phyloP scores from a whole-genome alignment of 345 rosid genomes.

The Euphorbia pulcherrima region DNA sequence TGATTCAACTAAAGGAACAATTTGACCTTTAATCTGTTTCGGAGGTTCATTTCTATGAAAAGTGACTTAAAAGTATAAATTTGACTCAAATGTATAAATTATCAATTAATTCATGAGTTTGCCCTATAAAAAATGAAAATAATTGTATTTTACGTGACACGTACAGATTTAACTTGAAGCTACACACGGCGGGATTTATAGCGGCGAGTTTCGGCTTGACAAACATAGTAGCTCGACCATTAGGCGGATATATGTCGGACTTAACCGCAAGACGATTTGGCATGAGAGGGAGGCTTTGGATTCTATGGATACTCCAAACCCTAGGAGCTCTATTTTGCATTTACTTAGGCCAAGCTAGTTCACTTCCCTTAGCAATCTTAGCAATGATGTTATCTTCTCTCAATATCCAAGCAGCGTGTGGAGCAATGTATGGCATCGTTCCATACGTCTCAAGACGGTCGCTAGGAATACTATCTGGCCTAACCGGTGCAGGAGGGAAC shows the following conservation, averaged over 20 bases:
- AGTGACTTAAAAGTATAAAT: too few relatives aligned
- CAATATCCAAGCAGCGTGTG: slow-evolving; percentile 77
- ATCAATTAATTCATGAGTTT: too few relatives aligned
- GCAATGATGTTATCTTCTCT: slow-evolving; percentile 82
- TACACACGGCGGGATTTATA: slow-evolving; percentile 74
- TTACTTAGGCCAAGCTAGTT: slow-evolving; percentile 45
- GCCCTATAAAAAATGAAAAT: too few relatives aligned
- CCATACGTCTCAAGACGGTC: slow-evolving; percentile 62
- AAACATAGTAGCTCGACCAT: slow-evolving; percentile 65
- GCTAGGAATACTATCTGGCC: slow-evolving; percentile 7
- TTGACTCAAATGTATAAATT: too few relatives aligned
- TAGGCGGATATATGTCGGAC: slow-evolving; percentile 71
- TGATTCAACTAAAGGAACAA: too few relatives aligned
- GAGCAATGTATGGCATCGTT: slow-evolving; percentile 80
- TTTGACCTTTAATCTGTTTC: too few relatives aligned
- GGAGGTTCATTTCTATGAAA: too few relatives aligned
- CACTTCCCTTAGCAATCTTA: slow-evolving; percentile 43
- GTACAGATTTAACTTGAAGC: slow-evolving; percentile 53
- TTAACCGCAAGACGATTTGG: slow-evolving; percentile 55
- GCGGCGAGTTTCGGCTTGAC: slow-evolving; percentile 85
- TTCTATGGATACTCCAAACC: slow-evolving; percentile 72
- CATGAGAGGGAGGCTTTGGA: slow-evolving; percentile 88
- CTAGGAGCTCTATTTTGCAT: slow-evolving; percentile 75
- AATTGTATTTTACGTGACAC: too few relatives aligned
- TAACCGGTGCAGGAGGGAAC: slow-evolving; percentile 19